These are phyloP conservation scores for Pisolithus tinctorius DNA, from an alignment of 768 basidiomycete species.

Conservation along the genomic window DNA sequence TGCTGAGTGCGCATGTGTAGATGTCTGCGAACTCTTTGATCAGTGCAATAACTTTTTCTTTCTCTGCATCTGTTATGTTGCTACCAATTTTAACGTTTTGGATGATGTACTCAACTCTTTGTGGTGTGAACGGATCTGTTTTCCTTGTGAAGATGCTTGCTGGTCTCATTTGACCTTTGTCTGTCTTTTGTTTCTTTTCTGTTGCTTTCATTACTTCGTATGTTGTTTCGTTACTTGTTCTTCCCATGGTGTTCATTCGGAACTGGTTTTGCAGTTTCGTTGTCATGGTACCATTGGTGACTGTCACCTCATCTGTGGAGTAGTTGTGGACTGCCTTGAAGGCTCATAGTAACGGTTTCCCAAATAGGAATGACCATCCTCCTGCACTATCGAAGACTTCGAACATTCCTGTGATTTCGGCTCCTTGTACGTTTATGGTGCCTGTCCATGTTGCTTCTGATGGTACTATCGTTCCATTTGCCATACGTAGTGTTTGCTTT, in stretches of 20 bases:
- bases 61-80: constrained; percentile 18
- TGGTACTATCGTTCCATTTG: constrained; percentile 14
- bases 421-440: neutral
- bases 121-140: neutral
- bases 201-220: too few relatives aligned
- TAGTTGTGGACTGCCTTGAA: constrained; percentile 23
- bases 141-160: neutral
- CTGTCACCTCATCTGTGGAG: constrained; percentile 1
- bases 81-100: constrained; percentile 19
- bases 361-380: constrained; percentile 23
- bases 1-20: constrained; percentile 33
- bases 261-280: neutral
- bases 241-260: neutral
- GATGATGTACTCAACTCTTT: constrained; percentile 13
- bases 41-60: constrained; percentile 19
- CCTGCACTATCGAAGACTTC: constrained; percentile 15
- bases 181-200: too few relatives aligned
- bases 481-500: constrained; percentile 22
- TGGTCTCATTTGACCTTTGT: too few relatives aligned
- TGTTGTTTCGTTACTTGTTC: neutral
- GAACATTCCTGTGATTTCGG: neutral
- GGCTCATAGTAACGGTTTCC: constrained; percentile 19
- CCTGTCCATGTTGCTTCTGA: constrained; percentile 8
- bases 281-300: neutral
- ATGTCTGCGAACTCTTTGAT: constrained; percentile 29